Conservation (phyloP, 2,329 filamentous ascomycete genomes). For the Colletotrichum sp. region DNA sequence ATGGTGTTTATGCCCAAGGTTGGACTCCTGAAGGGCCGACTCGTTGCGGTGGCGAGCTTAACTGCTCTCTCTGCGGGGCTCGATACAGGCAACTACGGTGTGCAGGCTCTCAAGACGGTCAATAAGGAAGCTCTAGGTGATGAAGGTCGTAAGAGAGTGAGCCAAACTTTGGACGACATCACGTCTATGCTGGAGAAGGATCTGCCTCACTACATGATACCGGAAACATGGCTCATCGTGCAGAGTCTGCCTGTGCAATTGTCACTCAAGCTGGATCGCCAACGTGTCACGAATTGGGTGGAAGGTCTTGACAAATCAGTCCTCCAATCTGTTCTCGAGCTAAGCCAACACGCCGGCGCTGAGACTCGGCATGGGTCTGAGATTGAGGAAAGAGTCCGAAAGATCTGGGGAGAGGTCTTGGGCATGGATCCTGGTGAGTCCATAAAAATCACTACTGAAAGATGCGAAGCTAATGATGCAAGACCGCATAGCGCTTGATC, state of each 20-base stretch:
- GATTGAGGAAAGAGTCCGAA: background rate
- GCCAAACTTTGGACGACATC: background rate
- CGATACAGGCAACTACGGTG: background rate
- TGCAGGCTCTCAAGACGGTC: background rate
- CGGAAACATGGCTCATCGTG: slow-evolving; percentile 21
- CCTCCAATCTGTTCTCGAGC: background rate
- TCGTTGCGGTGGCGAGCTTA: slow-evolving; percentile 2
- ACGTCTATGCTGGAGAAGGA: background rate
- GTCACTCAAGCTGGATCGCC: slow-evolving; percentile 25
- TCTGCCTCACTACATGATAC: slow-evolving; percentile 28
- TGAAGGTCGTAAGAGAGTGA: background rate
- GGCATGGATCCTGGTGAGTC: slow-evolving; percentile 31
- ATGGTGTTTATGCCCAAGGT: background rate
- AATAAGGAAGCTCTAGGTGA: background rate
- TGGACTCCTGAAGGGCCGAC: background rate
- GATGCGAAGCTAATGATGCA: background rate
- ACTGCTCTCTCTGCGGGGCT: background rate
- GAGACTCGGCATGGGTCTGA: background rate
- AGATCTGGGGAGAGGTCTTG: slow-evolving; percentile 41
- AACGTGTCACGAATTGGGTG: background rate
- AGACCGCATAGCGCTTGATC: slow-evolving; percentile 50
- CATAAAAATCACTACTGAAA: rapidly evolving
- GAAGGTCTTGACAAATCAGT: background rate
- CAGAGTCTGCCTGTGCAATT: slow-evolving; percentile 18
- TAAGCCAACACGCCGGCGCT: background rate